Evolutionary conservation across 805 yeast genomes (phyloP).

Genomic region (Candida dajiaensis): DNA sequence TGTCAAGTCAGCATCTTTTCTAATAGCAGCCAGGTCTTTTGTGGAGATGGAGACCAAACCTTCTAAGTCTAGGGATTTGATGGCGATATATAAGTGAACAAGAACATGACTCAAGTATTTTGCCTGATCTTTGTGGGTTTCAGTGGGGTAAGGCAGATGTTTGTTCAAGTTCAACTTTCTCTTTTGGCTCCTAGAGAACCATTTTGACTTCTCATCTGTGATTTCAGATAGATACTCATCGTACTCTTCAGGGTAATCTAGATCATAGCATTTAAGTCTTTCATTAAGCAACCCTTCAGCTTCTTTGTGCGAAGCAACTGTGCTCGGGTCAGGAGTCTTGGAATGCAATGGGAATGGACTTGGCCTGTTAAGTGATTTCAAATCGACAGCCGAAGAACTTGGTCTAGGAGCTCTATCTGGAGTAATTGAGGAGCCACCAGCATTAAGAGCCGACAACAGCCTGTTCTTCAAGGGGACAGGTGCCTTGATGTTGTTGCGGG

Average conservation of each 20-base stretch:
- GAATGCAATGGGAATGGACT: constrained; percentile 3
- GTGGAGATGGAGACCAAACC: constrained; percentile 65
- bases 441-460: constrained; percentile 3
- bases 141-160: constrained; percentile 70
- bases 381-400: constrained; percentile 11
- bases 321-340: constrained; percentile 22
- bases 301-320: constrained; percentile 5
- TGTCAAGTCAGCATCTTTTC: constrained; percentile 38
- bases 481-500: constrained; percentile 13
- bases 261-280: constrained; percentile 35
- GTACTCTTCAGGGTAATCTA: constrained; percentile 46
- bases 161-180: constrained; percentile 28
- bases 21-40: constrained; percentile 51
- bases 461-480: constrained; percentile 21
- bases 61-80: constrained; percentile 66
- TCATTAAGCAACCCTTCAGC: constrained; percentile 21
- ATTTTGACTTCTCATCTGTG: constrained; percentile 31
- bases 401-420: constrained; percentile 10
- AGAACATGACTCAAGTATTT: constrained; percentile 75
- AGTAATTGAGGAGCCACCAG: not conserved
- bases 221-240: constrained; percentile 26
- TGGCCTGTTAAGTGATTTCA: not conserved
- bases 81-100: constrained; percentile 71
- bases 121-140: constrained; percentile 61
- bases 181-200: constrained; percentile 31